Evolutionary conservation across 2,329 filamentous ascomycete genomes (phyloP).

Genomic region (Hymenotorrendiella dingleyae): DNA sequence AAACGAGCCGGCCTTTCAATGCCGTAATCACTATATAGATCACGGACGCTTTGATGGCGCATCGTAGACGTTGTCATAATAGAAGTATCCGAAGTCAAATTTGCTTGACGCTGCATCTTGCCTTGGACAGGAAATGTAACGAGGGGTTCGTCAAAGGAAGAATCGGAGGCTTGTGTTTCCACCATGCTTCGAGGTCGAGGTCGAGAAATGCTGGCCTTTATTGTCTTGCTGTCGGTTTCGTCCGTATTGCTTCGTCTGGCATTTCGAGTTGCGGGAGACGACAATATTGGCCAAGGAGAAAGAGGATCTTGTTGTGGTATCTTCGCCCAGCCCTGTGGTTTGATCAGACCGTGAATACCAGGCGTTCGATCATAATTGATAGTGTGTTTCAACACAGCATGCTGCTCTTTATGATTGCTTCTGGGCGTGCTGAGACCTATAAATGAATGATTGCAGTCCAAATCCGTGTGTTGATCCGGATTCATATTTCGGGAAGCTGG

Average conservation of each 20-base stretch:
- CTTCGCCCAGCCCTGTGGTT: slow-evolving; percentile 1
- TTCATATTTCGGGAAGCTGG: slow-evolving; percentile 24
- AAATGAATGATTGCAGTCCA: slow-evolving; percentile 28
- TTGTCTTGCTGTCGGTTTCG: neutral
- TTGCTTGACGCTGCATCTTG: too few species aligned
- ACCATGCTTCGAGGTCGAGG: too few species aligned
- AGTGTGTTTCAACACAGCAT: slow-evolving; percentile 14
- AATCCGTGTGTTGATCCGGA: slow-evolving; percentile 21
- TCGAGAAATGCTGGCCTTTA: neutral
- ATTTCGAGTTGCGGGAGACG: neutral
- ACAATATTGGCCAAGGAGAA: slow-evolving; percentile 7
- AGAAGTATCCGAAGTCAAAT: slow-evolving; percentile 17
- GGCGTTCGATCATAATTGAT: slow-evolving; percentile 10
- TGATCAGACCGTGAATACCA: slow-evolving; percentile 11
- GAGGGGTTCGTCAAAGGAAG: too few species aligned
- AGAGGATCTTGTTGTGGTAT: slow-evolving; percentile 13
- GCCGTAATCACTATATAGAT: slow-evolving; percentile 42
- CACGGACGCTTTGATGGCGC: slow-evolving; percentile 38
- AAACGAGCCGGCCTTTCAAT: slow-evolving; percentile 37
- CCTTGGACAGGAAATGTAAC: too few species aligned
- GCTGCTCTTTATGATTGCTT: slow-evolving; percentile 22
- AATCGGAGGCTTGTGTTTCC: too few species aligned
- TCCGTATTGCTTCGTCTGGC: neutral
- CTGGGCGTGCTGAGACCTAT: slow-evolving; percentile 21
- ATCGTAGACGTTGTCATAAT: slow-evolving; percentile 30